Evolutionary conservation across 2,329 filamentous ascomycete genomes (phyloP), one percentile per base, ranked within the genome.

Genomic region (Ophiobolus disseminans): DNA sequence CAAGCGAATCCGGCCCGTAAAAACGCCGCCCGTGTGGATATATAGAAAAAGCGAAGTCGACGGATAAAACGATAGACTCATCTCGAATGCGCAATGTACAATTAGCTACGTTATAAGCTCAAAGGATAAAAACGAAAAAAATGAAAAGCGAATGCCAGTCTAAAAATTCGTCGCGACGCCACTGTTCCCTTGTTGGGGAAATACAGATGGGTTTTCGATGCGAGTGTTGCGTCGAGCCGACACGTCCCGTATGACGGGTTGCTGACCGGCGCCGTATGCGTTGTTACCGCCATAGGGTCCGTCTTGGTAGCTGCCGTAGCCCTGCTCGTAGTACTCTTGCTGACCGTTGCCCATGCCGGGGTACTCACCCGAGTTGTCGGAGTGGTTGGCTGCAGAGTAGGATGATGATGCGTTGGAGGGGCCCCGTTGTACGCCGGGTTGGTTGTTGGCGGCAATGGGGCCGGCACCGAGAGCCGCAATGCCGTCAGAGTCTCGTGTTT

Each of bases 151-250:
- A 25, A 32, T 37, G 42, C 23, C 11, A 37, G 39, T 49, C 52
- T 84, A 97, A 66, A 99, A 99, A 75, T 99, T 99, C 76, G 97
- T 94, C 23, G 94, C 90, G 65, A 99, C 97, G 50, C 94, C 94
- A 30, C 90, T 90, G 65, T 90, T 96, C 25, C 84, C 86, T 78
- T 96, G 91, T 69, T 95, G 90, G 9, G 93, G 92, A 66, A 90
- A 95, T 55, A 94, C 89, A 35, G 89, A 85, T 2, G 91, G 88
- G 70, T 88, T 96, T 77, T 97, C 92, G 66, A 99, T 97, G 54
- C 92, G 86, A 10, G 94, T 97, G 76, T 97, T 97, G 58, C 94
- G 85, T 61, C 94, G 82, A 21, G 94, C 94, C 56, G 89, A 88
- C 58, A 97, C 94, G 72, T 99, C 94, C 46, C 92, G 86, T 57